Base-by-base conservation (phyloP, 1,139 yeast genomes). In the Candida tropicalis region DNA sequence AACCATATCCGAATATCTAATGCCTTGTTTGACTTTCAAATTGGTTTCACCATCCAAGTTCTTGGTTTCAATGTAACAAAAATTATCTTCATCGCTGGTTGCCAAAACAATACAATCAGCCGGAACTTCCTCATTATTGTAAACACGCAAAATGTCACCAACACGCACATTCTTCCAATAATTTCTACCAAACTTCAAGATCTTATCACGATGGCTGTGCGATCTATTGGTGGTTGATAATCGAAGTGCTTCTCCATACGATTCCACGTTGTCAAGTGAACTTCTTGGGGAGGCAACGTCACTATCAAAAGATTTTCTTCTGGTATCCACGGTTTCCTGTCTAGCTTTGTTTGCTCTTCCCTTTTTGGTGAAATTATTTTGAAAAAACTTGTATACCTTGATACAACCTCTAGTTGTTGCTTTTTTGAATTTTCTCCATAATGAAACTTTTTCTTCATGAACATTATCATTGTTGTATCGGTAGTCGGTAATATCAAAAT, bases 11-110 rank as follows among this genome's bases (percentile, higher is more conserved):
- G 95, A 90, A 55, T 88, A 81, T 46, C 81, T 79, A 44, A 93
- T 67, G 11, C 95, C 83, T 51, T 81, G 84, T 49, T 89, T 85
- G 39, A 82, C 81, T 63, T 93, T 93, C 61, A 93, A 75, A 60
- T 93, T 93, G 4, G 98, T 89, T 66, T 93, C 99, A 62, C 99
- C 99, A 65, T 93, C 98, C 55, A 93, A 75, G 62, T 93, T 93
- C 58, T 90, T 91, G 1, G 99, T 93, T 64, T 93, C 98, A 34
- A 91, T 83, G 58, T 84, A 91, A 66, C 98, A 91, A 37, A 85
- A 90, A 34, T 96, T 96, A 59, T 93, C 98, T 1, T 77, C 63
- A 60, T 91, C 97, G 0, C 96, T 85, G 0, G 96, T 83, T 2
- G 96, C 80, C 35, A 93, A 59, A 24, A 91, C 68, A 13, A 89